A percentile compares a stretch with the other conserved stretches of the same genome.
phyloP scores from a whole-genome alignment of 345 rosid genomes.

The Lepidium didymum region DNA sequence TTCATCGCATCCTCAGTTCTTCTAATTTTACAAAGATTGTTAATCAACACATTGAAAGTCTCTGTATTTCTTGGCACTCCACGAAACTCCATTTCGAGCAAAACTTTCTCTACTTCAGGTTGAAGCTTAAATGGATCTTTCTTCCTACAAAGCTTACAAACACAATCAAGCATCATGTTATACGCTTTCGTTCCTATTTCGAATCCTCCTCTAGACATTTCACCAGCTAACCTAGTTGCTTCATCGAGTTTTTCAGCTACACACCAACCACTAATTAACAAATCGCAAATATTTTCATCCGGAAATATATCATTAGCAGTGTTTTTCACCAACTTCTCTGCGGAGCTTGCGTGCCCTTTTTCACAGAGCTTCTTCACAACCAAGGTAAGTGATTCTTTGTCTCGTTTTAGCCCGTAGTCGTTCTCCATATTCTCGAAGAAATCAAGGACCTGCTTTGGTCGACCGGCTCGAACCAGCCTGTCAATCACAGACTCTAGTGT shows the following conservation, averaged over 20 bases:
- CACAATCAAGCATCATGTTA: constrained; percentile 77
- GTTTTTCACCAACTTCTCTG: constrained; percentile 82
- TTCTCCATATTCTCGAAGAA: constrained; percentile 79
- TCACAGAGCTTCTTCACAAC: constrained; percentile 69
- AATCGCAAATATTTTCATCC: constrained; percentile 68
- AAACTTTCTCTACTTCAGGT: constrained; percentile 65
- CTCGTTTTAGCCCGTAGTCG: constrained; percentile 68
- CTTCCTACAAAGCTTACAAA: constrained; percentile 75
- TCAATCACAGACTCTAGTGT: constrained; percentile 50
- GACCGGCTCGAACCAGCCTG: constrained; percentile 71
- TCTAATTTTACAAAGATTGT: constrained; percentile 74
- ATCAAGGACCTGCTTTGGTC: constrained; percentile 55
- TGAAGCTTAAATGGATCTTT: constrained; percentile 70
- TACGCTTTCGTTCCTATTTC: constrained; percentile 66
- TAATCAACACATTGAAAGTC: constrained; percentile 76
- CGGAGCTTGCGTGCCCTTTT: constrained; percentile 59
- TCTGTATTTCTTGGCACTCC: constrained; percentile 85
- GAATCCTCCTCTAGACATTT: constrained; percentile 94
- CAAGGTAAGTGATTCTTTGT: constrained; percentile 50
- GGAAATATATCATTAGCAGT: constrained; percentile 83
- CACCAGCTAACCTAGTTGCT: constrained; percentile 80
- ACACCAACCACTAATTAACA: constrained; percentile 92
- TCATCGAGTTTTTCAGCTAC: constrained; percentile 77
- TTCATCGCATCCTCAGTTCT: constrained; percentile 72
- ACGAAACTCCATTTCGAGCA: constrained; percentile 74